Evolutionary conservation across 495 filamentous ascomycete genomes (phyloP).

Genomic region (Hypoxylon lienhwacheense): DNA sequence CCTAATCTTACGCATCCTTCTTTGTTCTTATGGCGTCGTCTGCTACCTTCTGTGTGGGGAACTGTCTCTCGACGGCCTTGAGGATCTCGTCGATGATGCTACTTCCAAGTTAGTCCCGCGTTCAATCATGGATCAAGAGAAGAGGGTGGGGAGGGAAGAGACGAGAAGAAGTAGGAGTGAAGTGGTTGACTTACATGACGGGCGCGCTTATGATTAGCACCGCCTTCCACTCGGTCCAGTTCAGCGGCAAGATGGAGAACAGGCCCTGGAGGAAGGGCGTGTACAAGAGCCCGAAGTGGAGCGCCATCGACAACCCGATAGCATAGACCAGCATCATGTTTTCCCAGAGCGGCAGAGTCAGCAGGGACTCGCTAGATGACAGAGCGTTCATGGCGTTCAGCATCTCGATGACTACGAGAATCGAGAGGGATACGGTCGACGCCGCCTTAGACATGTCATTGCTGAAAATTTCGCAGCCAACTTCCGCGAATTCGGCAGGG

Average conservation of each 20-base stretch:
- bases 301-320: constrained; percentile 88
- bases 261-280: constrained; percentile 83
- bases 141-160: neutral
- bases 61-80: constrained; percentile 76
- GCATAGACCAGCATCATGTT: constrained; percentile 98
- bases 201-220: constrained; percentile 87
- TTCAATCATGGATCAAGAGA: neutral
- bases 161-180: no score
- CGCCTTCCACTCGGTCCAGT: constrained; percentile 90
- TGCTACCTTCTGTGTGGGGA: constrained; percentile 49
- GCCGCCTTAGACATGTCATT: constrained; percentile 88
- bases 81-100: constrained; percentile 89
- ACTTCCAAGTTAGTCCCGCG: constrained; percentile 44
- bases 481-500: constrained; percentile 79
- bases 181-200: constrained; percentile 82
- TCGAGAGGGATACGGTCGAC: constrained; percentile 90
- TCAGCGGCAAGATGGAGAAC: constrained; percentile 89
- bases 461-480: constrained; percentile 92
- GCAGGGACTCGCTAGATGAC: constrained; percentile 88
- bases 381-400: constrained; percentile 99
- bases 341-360: constrained; percentile 91
- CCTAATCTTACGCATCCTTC: constrained; percentile 44
- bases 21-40: constrained; percentile 40
- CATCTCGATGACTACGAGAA: constrained; percentile 98
- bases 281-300: constrained; percentile 95